Evolutionary conservation across 768 basidiomycete genomes (phyloP).

Genomic region (Rhodosporidiobolus sp.): DNA sequence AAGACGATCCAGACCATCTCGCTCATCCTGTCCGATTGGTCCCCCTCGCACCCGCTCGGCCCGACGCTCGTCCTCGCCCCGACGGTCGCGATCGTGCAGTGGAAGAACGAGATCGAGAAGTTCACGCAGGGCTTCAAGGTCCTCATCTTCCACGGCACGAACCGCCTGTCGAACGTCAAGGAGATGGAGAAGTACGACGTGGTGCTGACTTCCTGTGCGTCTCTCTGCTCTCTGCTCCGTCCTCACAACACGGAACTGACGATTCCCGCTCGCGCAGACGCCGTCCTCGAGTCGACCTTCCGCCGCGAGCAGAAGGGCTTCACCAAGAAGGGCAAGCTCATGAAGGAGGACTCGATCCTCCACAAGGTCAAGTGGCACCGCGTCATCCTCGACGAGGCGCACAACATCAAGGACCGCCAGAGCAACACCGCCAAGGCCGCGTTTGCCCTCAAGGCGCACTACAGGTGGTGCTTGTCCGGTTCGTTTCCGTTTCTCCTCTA

Average conservation of each 20-base stretch:
- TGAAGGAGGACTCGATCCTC: constrained; percentile 83
- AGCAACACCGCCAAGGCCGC: constrained; percentile 97
- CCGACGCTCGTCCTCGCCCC: constrained; percentile 79
- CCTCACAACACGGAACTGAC: background rate
- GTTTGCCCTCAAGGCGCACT: constrained; percentile 76
- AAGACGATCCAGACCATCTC: constrained; percentile 97
- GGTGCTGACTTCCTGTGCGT: constrained; percentile 70
- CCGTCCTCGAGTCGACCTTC: constrained; percentile 86
- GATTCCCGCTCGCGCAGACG: constrained; percentile 57
- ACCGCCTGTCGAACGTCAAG: constrained; percentile 51
- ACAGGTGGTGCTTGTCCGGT: constrained; percentile 84
- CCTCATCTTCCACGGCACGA: constrained; percentile 54
- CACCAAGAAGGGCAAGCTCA: constrained; percentile 73
- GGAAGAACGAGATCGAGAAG: constrained; percentile 86
- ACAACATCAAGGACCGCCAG: constrained; percentile 92
- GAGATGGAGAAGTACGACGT: constrained; percentile 83
- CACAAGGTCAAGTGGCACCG: constrained; percentile 70
- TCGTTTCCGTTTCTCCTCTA: background rate
- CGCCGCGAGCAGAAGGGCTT: constrained; percentile 90
- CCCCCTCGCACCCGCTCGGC: constrained; percentile 56
- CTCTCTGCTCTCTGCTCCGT: background rate
- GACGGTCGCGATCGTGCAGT: constrained; percentile 65
- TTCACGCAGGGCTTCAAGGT: constrained; percentile 82
- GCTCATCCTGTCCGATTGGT: constrained; percentile 70
- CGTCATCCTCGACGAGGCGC: constrained; percentile 57